Evolutionary conservation across 2,329 filamentous ascomycete species (phyloP), one percentile per base, ranked within the genome.

Genomic region (Venturia effusa): DNA sequence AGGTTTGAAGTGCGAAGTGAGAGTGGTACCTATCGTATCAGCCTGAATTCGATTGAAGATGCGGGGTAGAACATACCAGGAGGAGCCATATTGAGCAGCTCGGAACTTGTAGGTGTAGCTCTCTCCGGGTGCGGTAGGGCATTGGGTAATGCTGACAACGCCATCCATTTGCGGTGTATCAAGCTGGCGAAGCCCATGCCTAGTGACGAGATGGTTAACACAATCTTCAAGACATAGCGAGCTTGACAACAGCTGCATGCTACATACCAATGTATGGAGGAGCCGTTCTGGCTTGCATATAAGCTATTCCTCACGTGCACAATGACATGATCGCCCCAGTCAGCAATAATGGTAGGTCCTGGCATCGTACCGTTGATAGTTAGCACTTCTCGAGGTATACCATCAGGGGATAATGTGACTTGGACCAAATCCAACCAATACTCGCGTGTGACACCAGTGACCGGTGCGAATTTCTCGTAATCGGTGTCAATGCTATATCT

Each of bases 41-140:
- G 22, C 11, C 11, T 51, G 13, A 24, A 13, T 27, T 24, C 27
- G 8, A 51, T 11, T 11, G 11, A 51, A 15, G 11, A 7, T 3
- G 22, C 6, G 10, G 22, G 45, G 15, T 27, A 15, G 7, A 24
- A 27, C 11, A 15, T 22, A 51, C 64, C 65, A 66, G 11, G 64
- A 61, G 7, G 61, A 63, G 0, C 77, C 77, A 65, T 79, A 78
- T 62, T 77, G 73, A 6, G 67, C 66, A 0, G 76, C 76, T 39
- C 66, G 68, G 71, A 74, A 78, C 0, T 67, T 73, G 65, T 75
- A 76, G 7, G 73, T 75, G 11, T 64, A 48, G 22, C 61, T 61
- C 30, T 64, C 62, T 15, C 65, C 65, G 1, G 65, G 65, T 6
- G 65, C 59, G 27, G 41, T 39, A n/a, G 65, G 65, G 32, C 65